Percentiles rank a stretch among this genome's conserved stretches.
phyloP scores from a whole-genome alignment of 1,284 basidiomycete genomes.

The Moniliophthora roreri region DNA sequence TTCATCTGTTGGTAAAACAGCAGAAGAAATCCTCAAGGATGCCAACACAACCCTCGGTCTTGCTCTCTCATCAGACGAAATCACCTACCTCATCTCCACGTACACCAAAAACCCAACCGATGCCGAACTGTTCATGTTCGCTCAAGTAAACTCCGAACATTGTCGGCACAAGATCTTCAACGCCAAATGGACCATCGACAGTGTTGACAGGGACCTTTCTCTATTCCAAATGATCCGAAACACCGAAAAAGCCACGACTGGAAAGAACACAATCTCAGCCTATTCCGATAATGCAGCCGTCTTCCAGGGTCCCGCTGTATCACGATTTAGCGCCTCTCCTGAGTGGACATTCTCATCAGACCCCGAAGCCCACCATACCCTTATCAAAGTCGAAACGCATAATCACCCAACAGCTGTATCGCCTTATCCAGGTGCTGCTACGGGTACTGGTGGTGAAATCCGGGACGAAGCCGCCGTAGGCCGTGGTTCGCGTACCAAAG shows the following conservation, averaged over 20 bases:
- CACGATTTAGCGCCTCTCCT: constrained; percentile 73
- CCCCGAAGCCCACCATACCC: constrained; percentile 82
- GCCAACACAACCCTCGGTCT: constrained; percentile 90
- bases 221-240: constrained; percentile 99
- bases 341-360: constrained; percentile 49
- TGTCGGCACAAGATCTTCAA: constrained; percentile 99
- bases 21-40: constrained; percentile 61
- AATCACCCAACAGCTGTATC: constrained; percentile 99
- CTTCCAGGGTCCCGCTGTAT: constrained; percentile 76
- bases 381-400: constrained; percentile 99
- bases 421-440: constrained; percentile 96
- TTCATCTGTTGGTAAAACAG: constrained; percentile 29
- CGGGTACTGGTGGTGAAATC: constrained; percentile 97
- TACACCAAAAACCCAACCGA: constrained; percentile 92
- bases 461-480: constrained; percentile 97
- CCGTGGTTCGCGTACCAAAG: constrained; percentile 94
- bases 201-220: constrained; percentile 64
- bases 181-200: constrained; percentile 92
- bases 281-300: constrained; percentile 99
- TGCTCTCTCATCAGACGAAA: constrained; percentile 88
- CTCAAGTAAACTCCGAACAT: constrained; percentile 99
- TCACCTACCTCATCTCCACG: constrained; percentile 90
- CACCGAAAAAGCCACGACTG: constrained; percentile 67
- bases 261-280: constrained; percentile 86
- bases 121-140: constrained; percentile 99